Conservation (phyloP, 805 yeast species). For the Novakomyces olei region DNA sequence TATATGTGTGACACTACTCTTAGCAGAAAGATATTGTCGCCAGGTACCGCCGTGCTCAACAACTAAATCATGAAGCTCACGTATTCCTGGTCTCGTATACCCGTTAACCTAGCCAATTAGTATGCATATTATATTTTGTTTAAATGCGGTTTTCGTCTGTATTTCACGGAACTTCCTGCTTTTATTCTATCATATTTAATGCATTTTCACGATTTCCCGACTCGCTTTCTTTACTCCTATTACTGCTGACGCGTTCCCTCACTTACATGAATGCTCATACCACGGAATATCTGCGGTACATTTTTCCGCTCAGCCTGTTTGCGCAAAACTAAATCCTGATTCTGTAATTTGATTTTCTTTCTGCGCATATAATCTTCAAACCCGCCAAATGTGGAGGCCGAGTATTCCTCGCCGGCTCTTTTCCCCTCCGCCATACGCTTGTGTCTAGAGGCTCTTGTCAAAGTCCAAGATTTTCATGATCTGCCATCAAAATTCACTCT, state of each 20-base stretch:
- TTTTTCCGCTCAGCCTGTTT: conserved; percentile 11
- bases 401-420: conserved; percentile 19
- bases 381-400: conserved; percentile 36
- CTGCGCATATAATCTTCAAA: conserved; percentile 40
- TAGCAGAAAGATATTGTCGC: conserved; percentile 42
- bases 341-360: conserved; percentile 41
- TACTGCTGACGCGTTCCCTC: neutral
- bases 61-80: conserved; percentile 46
- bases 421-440: no score
- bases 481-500: no score
- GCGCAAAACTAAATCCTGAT: conserved; percentile 21
- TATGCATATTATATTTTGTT: neutral
- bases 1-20: conserved; percentile 63
- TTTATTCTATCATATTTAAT: no score
- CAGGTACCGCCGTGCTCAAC: conserved; percentile 64
- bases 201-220: no score
- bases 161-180: no score
- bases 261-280: conserved; percentile 43
- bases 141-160: no score
- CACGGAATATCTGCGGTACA: conserved; percentile 29
- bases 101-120: conserved; percentile 29
- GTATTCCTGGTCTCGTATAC: conserved; percentile 59
- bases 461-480: no score
- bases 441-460: no score
- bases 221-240: no score